A percentile compares a stretch with the other conserved stretches of the same genome.
phyloP scores from a whole-genome alignment of 2,329 filamentous ascomycete species.

The Neofusicoccum umdonicola region DNA sequence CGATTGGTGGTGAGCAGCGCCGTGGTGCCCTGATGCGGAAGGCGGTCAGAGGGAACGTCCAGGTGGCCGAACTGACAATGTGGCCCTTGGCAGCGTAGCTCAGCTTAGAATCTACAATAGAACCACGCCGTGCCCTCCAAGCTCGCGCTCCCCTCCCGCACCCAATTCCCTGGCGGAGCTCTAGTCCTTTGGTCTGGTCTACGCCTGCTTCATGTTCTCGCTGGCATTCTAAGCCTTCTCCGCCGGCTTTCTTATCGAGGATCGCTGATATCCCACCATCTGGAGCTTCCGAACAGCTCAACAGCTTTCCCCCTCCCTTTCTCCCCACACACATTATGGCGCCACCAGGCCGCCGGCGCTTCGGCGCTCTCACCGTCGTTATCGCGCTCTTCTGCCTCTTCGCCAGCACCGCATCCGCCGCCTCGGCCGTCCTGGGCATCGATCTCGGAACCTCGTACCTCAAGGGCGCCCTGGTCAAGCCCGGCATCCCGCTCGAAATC shows the following conservation, averaged over 20 bases:
- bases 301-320: slow-evolving; percentile 16
- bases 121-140: background rate
- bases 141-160: background rate
- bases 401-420: slow-evolving; percentile 57
- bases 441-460: slow-evolving; percentile 96
- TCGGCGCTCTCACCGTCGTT: slow-evolving; percentile 44
- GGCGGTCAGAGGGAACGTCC: slow-evolving; percentile 1
- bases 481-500: slow-evolving; percentile 94
- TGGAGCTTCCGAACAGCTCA: slow-evolving; percentile 8
- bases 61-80: slow-evolving; percentile 13
- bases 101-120: background rate
- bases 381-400: slow-evolving; percentile 56
- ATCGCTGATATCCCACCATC: background rate
- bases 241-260: background rate
- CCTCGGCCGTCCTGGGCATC: slow-evolving; percentile 81
- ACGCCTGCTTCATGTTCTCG: background rate
- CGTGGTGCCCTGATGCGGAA: background rate
- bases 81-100: slow-evolving; percentile 17
- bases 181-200: background rate
- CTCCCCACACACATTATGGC: slow-evolving; percentile 41
- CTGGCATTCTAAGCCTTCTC: background rate
- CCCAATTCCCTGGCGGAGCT: background rate
- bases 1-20: slow-evolving; percentile 3
- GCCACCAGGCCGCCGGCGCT: slow-evolving; percentile 46
- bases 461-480: slow-evolving; percentile 94